These are phyloP conservation scores for Debaryomycetaceae sp. DNA, from an alignment of 1,139 yeast species.

Conservation along the genomic window DNA sequence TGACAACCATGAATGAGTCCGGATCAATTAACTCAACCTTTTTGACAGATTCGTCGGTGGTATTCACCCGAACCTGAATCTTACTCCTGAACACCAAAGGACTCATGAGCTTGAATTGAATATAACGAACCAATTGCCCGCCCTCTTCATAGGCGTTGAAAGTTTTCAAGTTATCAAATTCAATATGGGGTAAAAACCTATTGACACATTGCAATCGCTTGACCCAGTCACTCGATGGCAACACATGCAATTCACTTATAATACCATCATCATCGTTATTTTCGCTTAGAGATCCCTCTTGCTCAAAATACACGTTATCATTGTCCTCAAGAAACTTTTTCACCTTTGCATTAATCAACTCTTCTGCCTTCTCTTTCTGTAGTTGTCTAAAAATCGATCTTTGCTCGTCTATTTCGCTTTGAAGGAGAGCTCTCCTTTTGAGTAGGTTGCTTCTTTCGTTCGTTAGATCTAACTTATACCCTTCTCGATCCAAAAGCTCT, in stretches of 20 bases:
- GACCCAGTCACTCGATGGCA: constrained; percentile 36
- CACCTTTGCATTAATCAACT: constrained; percentile 14
- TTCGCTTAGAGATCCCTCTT: constrained; percentile 5
- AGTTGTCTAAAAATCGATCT: constrained; percentile 15
- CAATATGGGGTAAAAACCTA: constrained; percentile 25
- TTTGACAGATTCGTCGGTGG: constrained; percentile 15
- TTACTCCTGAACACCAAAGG: constrained; percentile 23
- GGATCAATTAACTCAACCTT: background rate
- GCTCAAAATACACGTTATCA: constrained; percentile 12
- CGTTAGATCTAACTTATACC: constrained; percentile 16
- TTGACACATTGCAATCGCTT: constrained; percentile 24
- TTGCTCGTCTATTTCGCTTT: constrained; percentile 18
- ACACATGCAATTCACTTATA: constrained; percentile 25
- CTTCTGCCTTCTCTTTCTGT: constrained; percentile 13
- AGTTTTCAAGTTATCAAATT: constrained; percentile 16
- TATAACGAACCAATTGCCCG: constrained; percentile 12
- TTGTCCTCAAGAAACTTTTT: constrained; percentile 23
- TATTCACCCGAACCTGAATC: constrained; percentile 15
- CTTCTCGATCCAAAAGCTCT: constrained; percentile 16
- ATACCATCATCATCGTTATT: constrained; percentile 20
- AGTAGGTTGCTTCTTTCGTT: constrained; percentile 20
- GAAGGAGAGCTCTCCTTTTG: constrained; percentile 15
- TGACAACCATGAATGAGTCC: constrained; percentile 7
- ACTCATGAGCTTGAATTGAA: constrained; percentile 18
- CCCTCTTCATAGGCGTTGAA: constrained; percentile 9